phyloP scores from a whole-genome alignment of 805 yeast genomes.

The Brettanomyces anomalus region DNA sequence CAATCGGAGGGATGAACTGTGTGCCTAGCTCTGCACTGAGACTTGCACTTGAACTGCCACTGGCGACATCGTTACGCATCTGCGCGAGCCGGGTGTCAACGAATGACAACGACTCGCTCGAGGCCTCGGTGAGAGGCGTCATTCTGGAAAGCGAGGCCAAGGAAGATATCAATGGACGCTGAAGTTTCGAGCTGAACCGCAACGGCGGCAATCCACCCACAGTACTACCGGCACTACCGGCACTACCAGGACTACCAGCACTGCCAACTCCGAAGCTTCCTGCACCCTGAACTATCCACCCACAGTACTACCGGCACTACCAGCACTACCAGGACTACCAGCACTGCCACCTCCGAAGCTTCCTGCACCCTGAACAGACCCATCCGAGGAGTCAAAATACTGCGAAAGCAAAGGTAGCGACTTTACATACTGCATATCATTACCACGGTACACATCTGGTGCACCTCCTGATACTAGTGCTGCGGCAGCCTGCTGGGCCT shows the following conservation, averaged over 20 bases:
- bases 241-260: conserved; percentile 22
- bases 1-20: conserved; percentile 9
- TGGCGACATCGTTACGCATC: conserved; percentile 5
- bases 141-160: conserved; percentile 27
- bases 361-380: conserved; percentile 42
- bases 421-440: conserved; percentile 31
- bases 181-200: conserved; percentile 42
- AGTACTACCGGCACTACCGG: conserved; percentile 28
- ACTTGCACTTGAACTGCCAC: conserved; percentile 35
- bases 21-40: conserved; percentile 25
- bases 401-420: conserved; percentile 45
- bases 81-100: conserved; percentile 7
- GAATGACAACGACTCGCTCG: conserved; percentile 1
- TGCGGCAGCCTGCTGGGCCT: conserved; percentile 10
- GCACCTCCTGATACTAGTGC: conserved; percentile 6
- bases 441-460: background rate
- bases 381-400: conserved; percentile 30
- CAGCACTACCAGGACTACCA: conserved; percentile 29
- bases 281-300: conserved; percentile 39
- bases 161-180: conserved; percentile 24
- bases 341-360: conserved; percentile 41
- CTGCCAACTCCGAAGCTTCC: conserved; percentile 47
- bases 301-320: conserved; percentile 26
- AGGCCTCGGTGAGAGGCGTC: conserved; percentile 9
- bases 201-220: conserved; percentile 39